phyloP scores from a whole-genome alignment of 2,329 filamentous ascomycete species.

The Epicoccum sorghinum region DNA sequence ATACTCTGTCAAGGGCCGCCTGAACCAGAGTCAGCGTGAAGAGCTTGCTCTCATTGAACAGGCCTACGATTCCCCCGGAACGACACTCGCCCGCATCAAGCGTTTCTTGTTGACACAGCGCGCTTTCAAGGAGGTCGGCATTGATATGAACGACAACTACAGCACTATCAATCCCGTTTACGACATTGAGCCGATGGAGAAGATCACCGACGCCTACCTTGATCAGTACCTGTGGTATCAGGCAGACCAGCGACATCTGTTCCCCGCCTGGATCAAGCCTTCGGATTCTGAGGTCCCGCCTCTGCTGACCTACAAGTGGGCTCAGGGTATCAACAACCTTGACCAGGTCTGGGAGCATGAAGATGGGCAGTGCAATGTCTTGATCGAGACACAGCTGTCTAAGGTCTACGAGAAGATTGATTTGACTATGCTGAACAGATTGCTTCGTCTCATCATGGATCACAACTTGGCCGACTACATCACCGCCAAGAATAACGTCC shows the following conservation, averaged over 20 bases:
- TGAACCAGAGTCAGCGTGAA: slow-evolving; percentile 97
- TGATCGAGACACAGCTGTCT: slow-evolving; percentile 98
- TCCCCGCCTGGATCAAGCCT: slow-evolving; percentile 98
- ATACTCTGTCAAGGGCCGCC: slow-evolving; percentile 94
- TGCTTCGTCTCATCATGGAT: slow-evolving; percentile 96
- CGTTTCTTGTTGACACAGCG: slow-evolving; percentile 95
- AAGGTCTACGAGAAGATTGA: slow-evolving; percentile 99
- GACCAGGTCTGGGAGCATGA: slow-evolving; percentile 93
- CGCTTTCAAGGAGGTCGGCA: slow-evolving; percentile 98
- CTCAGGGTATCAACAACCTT: slow-evolving; percentile 98
- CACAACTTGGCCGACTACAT: slow-evolving; percentile 99
- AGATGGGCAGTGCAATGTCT: slow-evolving; percentile 95
- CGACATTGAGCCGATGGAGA: slow-evolving; percentile 98
- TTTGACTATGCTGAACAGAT: slow-evolving; percentile 89
- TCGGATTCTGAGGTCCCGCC: slow-evolving; percentile 98
- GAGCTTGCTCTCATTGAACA: slow-evolving; percentile 97
- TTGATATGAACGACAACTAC: slow-evolving; percentile 99
- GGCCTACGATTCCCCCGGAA: slow-evolving; percentile 96
- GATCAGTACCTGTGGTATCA: slow-evolving; percentile 99
- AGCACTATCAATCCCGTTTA: slow-evolving; percentile 99
- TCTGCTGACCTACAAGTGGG: slow-evolving; percentile 96
- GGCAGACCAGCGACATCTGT: slow-evolving; percentile 93
- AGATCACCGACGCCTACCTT: slow-evolving; percentile 98
- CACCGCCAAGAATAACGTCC: slow-evolving; percentile 98
- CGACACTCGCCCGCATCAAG: slow-evolving; percentile 94